Conservation (phyloP, 257 asterid species). For the Penstemon eatonii region DNA sequence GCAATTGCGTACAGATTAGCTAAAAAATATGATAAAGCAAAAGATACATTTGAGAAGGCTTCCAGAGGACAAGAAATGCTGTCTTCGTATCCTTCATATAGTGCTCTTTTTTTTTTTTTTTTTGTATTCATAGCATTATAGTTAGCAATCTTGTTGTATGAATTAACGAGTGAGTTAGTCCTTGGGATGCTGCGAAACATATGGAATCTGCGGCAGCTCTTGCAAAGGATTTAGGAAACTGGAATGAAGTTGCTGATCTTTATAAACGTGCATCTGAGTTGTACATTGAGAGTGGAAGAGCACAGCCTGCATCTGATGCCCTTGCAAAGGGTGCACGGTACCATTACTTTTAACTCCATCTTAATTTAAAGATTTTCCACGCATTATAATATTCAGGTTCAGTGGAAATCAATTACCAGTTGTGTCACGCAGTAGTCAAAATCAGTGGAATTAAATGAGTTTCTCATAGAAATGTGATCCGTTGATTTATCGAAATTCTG, state of each 20-base stretch:
- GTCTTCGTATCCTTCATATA: slow-evolving; percentile 67
- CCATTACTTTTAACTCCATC: slow-evolving; percentile 19
- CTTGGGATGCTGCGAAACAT: slow-evolving; percentile 99
- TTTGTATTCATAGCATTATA: not conserved
- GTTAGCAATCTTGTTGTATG: not conserved
- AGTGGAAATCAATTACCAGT: too few relatives aligned
- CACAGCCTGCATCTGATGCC: slow-evolving; percentile 97
- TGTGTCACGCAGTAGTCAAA: too few relatives aligned
- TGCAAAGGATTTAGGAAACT: slow-evolving; percentile 77
- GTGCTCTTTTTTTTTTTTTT: not conserved
- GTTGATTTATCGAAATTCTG: too few relatives aligned
- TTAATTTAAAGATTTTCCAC: too few relatives aligned
- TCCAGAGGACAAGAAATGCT: slow-evolving; percentile 97
- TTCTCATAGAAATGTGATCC: too few relatives aligned
- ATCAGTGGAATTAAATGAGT: too few relatives aligned
- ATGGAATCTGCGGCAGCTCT: slow-evolving; percentile 94
- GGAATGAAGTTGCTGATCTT: slow-evolving; percentile 89
- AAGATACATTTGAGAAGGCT: slow-evolving; percentile 91
- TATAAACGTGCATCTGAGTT: slow-evolving; percentile 84
- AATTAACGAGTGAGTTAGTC: slow-evolving; percentile 57
- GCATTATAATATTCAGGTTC: too few relatives aligned
- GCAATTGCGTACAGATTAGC: slow-evolving; percentile 73
- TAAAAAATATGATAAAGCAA: slow-evolving; percentile 74
- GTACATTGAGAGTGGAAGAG: slow-evolving; percentile 84
- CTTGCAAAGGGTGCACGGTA: slow-evolving; percentile 99